These are phyloP conservation scores for Cyclospora cayetanensis DNA, from an alignment of 169 alveolate species.

Conservation along the genomic window DNA sequence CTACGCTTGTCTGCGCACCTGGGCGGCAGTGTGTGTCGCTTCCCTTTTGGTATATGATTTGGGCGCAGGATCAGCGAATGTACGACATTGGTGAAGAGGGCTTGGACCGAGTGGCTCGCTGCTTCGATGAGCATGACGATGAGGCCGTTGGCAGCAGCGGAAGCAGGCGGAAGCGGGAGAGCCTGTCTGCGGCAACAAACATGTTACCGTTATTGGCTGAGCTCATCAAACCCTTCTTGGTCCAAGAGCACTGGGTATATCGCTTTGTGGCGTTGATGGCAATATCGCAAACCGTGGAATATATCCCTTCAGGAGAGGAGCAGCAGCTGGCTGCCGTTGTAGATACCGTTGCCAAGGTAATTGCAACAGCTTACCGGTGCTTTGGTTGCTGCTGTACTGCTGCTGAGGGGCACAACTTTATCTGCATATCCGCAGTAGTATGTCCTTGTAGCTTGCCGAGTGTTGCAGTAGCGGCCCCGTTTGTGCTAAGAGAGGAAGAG, in stretches of 20 bases:
- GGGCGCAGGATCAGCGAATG: constrained; percentile 65
- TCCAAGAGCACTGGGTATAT: constrained; percentile 9
- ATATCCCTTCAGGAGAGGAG: constrained; percentile 47
- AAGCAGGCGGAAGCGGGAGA: not conserved
- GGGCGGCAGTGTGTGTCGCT: no score
- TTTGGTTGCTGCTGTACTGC: not conserved
- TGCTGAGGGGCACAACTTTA: not conserved
- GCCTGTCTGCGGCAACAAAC: not conserved
- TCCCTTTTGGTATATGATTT: no score
- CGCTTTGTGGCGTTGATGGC: constrained; percentile 67
- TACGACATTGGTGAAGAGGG: constrained; percentile 71
- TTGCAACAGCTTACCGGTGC: not conserved
- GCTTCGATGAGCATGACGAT: not conserved
- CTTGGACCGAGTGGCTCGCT: constrained; percentile 67
- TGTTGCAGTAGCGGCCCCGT: not conserved
- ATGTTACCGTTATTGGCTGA: not conserved
- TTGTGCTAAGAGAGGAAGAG: no score
- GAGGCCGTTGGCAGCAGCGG: not conserved
- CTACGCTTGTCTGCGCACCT: no score
- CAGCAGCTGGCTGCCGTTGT: constrained; percentile 49
- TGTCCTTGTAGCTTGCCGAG: not conserved
- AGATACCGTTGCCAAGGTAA: not conserved
- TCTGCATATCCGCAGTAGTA: not conserved
- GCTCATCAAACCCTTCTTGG: not conserved
- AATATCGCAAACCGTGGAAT: constrained; percentile 55